phyloP scores from a whole-genome alignment of 1,284 basidiomycete species.

The Trametes versicolor region DNA sequence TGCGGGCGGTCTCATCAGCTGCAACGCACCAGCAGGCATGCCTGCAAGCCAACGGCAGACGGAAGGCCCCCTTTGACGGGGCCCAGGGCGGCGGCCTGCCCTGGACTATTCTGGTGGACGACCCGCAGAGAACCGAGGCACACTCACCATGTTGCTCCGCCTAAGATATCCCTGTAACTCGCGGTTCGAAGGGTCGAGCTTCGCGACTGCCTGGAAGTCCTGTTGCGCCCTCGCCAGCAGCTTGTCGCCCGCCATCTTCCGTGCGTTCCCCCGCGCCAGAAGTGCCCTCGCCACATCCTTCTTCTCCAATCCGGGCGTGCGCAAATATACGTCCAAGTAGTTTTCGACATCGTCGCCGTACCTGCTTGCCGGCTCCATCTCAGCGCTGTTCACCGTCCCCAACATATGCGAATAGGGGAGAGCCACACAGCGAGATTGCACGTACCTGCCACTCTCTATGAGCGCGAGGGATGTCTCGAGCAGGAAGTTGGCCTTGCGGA shows the following conservation, averaged over 20 bases:
- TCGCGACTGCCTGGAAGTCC: slow-evolving; percentile 67
- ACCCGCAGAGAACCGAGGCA: background rate
- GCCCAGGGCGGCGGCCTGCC: background rate
- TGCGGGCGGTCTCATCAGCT: background rate
- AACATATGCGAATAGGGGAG: background rate
- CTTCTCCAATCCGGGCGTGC: slow-evolving; percentile 63
- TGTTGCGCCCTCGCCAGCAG: slow-evolving; percentile 65
- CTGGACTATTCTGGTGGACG: slow-evolving; percentile 5
- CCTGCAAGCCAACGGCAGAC: background rate
- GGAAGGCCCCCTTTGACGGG: background rate
- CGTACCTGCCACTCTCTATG: slow-evolving; percentile 58
- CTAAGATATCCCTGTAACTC: slow-evolving; percentile 61
- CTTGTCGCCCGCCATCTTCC: slow-evolving; percentile 61
- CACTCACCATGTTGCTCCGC: slow-evolving; percentile 39
- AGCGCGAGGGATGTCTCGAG: slow-evolving; percentile 66
- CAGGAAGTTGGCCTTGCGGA: slow-evolving; percentile 64
- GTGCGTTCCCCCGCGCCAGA: slow-evolving; percentile 65
- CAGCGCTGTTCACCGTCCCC: slow-evolving; percentile 2
- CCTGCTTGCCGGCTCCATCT: slow-evolving; percentile 43
- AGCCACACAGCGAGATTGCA: slow-evolving; percentile 16
- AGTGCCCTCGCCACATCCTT: slow-evolving; percentile 62
- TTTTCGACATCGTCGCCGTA: slow-evolving; percentile 71
- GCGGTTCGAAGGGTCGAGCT: slow-evolving; percentile 65
- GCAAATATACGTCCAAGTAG: slow-evolving; percentile 70
- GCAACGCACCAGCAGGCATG: background rate